These are phyloP conservation scores for Ogataea paradorogensis DNA, from an alignment of 805 yeast species.

Conservation along the genomic window DNA sequence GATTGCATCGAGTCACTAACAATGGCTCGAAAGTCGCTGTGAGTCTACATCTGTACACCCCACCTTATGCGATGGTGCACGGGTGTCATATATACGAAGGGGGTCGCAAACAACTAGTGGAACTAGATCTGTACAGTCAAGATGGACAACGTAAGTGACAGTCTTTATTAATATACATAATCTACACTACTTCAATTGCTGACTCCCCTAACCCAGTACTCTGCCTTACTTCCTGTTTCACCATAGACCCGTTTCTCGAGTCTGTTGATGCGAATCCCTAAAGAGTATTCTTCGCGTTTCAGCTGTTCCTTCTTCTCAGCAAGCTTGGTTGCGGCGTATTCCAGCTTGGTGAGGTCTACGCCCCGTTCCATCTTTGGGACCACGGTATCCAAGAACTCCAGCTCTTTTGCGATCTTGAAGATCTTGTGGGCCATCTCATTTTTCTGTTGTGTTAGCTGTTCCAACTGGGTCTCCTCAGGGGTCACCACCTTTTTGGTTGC, in stretches of 20 bases:
- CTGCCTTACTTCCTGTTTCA: slow-evolving; percentile 40
- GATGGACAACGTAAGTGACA: slow-evolving; percentile 39
- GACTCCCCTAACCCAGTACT: slow-evolving; percentile 56
- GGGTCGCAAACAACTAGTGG: slow-evolving; percentile 52
- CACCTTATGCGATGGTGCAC: slow-evolving; percentile 66
- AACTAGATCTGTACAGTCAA: slow-evolving; percentile 61
- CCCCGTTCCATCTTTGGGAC: slow-evolving; percentile 22
- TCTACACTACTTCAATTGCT: slow-evolving; percentile 29
- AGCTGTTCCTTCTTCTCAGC: slow-evolving; percentile 27
- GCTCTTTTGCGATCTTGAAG: slow-evolving; percentile 31
- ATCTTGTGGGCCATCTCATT: slow-evolving; percentile 22
- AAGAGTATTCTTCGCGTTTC: slow-evolving; percentile 30
- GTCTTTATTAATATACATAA: slow-evolving; percentile 1
- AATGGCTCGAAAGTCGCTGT: slow-evolving; percentile 46
- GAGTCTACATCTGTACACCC: slow-evolving; percentile 70
- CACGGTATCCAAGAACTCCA: slow-evolving; percentile 29
- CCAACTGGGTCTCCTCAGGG: slow-evolving; percentile 17
- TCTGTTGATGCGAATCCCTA: slow-evolving; percentile 29
- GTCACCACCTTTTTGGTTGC: slow-evolving; percentile 19
- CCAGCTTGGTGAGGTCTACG: slow-evolving; percentile 25
- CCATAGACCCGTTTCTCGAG: slow-evolving; percentile 30
- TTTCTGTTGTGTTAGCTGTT: slow-evolving; percentile 16
- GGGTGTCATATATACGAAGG: slow-evolving; percentile 51
- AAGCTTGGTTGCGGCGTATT: slow-evolving; percentile 29
- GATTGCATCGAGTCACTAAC: slow-evolving; percentile 63